These are phyloP conservation scores for Dysphania ambrosioides DNA, from an alignment of 148 eudicot genomes.

Conservation along the genomic window DNA sequence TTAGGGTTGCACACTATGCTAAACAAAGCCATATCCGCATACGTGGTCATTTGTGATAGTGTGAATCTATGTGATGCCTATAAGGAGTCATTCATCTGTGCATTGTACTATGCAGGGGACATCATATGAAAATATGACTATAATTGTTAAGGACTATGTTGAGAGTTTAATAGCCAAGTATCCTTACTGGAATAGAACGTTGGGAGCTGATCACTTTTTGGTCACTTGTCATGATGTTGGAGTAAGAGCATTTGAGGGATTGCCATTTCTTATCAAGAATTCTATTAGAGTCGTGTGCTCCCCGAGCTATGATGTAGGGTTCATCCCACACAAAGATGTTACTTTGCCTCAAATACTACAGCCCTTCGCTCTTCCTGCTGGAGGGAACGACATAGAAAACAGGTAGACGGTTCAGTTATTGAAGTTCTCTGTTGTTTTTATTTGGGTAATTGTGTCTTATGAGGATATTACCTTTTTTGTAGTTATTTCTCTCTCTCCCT, in stretches of 20 bases:
- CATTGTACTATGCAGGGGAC: slow-evolving; percentile 64
- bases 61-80: not conserved
- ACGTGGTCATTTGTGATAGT: not conserved
- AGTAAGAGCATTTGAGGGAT: slow-evolving; percentile 89
- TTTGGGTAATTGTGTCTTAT: too few species aligned
- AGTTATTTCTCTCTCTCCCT: not conserved
- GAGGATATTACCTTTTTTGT: not conserved
- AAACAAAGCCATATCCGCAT: too few species aligned
- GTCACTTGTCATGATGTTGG: slow-evolving; percentile 98
- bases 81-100: not conserved
- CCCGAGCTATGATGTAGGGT: slow-evolving; percentile 85
- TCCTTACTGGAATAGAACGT: slow-evolving; percentile 91
- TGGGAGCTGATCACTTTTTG: slow-evolving; percentile 95
- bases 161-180: slow-evolving; percentile 78
- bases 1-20: too few species aligned
- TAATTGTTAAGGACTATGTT: slow-evolving; percentile 76
- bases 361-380: slow-evolving; percentile 94
- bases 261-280: slow-evolving; percentile 74
- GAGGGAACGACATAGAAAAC: slow-evolving; percentile 80
- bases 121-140: slow-evolving; percentile 87
- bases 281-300: slow-evolving; percentile 90
- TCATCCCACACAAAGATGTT: slow-evolving; percentile 95
- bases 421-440: not conserved
- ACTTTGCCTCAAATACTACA: slow-evolving; percentile 94
- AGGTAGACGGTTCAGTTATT: slow-evolving; percentile 37